Evolutionary conservation across 2,329 filamentous ascomycete genomes (phyloP).

Genomic region (Colletotrichum sp.): DNA sequence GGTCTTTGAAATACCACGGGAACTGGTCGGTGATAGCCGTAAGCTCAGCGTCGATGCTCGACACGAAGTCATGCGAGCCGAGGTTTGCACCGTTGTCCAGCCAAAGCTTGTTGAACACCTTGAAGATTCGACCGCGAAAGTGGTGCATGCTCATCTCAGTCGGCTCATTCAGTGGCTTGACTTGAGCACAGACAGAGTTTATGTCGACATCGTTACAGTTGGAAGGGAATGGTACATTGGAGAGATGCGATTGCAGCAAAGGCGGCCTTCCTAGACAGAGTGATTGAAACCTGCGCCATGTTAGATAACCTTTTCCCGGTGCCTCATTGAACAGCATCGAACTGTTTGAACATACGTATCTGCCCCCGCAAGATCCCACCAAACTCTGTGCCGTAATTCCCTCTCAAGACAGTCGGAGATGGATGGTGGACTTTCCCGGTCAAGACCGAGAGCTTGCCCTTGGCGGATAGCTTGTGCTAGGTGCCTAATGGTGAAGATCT

Average conservation of each 20-base stretch:
- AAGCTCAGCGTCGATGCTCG: neutral
- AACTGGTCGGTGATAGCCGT: neutral
- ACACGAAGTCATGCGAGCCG: neutral
- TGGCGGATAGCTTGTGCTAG: neutral
- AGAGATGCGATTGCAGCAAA: neutral
- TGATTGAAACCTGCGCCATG: neutral
- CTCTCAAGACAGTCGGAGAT: neutral
- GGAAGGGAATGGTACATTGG: neutral
- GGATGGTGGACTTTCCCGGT: neutral
- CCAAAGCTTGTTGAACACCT: constrained; percentile 13
- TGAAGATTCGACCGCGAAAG: constrained; percentile 20
- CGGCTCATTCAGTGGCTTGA: constrained; percentile 15
- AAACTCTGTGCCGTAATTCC: neutral
- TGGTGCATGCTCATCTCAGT: constrained; percentile 24
- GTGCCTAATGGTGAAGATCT: neutral
- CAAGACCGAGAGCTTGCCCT: neutral
- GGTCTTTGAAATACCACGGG: neutral
- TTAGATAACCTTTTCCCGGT: too few species aligned
- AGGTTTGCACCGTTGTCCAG: neutral
- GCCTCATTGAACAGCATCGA: too few species aligned
- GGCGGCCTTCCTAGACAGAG: neutral
- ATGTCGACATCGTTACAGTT: constrained; percentile 13
- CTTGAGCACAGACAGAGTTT: neutral
- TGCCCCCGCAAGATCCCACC: neutral
- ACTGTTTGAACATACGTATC: neutral